Conservation (phyloP, 2,329 filamentous ascomycete species). For the Diplodia sapinea region DNA sequence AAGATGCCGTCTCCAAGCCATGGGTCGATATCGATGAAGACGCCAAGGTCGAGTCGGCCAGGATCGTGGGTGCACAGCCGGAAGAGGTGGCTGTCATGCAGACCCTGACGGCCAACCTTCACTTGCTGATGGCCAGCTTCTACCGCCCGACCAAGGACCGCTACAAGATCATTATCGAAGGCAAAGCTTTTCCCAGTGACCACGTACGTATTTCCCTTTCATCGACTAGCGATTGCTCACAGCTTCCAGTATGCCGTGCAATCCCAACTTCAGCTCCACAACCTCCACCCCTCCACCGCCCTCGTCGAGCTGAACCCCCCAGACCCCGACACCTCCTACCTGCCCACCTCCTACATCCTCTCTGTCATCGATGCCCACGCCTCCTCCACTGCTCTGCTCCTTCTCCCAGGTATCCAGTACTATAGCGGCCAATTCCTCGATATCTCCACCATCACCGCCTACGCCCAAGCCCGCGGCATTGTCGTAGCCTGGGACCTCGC, state of each 20-base stretch:
- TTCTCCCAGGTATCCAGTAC: slow-evolving; percentile 88
- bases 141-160: slow-evolving; percentile 70
- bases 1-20: slow-evolving; percentile 69
- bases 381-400: slow-evolving; percentile 72
- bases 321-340: slow-evolving; percentile 56
- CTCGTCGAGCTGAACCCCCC: slow-evolving; percentile 76
- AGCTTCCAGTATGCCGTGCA: slow-evolving; percentile 75
- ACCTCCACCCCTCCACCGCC: slow-evolving; percentile 67
- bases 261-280: slow-evolving; percentile 77
- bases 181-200: slow-evolving; percentile 88
- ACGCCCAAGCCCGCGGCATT: slow-evolving; percentile 74
- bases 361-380: slow-evolving; percentile 76
- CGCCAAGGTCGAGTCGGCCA: slow-evolving; percentile 71
- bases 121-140: slow-evolving; percentile 83
- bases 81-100: slow-evolving; percentile 88
- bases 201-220: slow-evolving; percentile 59
- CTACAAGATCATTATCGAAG: slow-evolving; percentile 86
- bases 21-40: slow-evolving; percentile 83
- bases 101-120: slow-evolving; percentile 80
- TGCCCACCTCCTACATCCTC: slow-evolving; percentile 75
- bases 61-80: slow-evolving; percentile 73
- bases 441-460: slow-evolving; percentile 76
- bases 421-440: slow-evolving; percentile 91
- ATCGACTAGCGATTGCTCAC: neutral
- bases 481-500: slow-evolving; percentile 87